These are phyloP conservation scores for Geosmithia flava DNA, from an alignment of 2,329 filamentous ascomycete genomes.

Conservation along the genomic window DNA sequence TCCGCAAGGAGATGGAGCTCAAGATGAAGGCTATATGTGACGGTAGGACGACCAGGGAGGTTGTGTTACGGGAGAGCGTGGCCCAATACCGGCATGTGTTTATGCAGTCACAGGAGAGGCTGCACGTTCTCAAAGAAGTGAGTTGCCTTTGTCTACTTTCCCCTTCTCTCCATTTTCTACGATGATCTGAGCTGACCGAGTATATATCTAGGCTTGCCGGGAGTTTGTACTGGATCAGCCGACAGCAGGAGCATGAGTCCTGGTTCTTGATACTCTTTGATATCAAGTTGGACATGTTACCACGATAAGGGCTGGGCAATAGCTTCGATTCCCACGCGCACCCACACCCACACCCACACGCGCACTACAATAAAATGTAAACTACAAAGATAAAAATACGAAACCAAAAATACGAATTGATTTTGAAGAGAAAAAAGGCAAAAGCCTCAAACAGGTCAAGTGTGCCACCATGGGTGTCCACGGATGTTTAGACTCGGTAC, in stretches of 20 bases:
- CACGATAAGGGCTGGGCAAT: no score
- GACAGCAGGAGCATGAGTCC: neutral
- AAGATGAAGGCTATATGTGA: constrained; percentile 97
- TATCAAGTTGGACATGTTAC: no score
- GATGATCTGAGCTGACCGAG: neutral
- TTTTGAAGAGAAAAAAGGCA: neutral
- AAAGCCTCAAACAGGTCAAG: no score
- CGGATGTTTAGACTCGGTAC: no score
- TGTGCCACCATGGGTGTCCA: no score
- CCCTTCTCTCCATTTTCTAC: neutral
- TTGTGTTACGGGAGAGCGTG: constrained; percentile 72
- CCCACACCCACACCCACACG: no score
- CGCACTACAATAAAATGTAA: neutral
- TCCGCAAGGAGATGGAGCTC: constrained; percentile 94
- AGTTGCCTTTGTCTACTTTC: constrained; percentile 15
- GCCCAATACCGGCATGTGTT: constrained; percentile 82
- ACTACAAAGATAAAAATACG: neutral
- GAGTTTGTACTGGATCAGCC: constrained; percentile 21
- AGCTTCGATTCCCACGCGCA: no score
- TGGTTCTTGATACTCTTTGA: no score
- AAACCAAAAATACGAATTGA: neutral
- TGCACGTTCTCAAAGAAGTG: constrained; percentile 53
- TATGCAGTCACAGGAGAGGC: constrained; percentile 64
- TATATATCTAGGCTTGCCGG: constrained; percentile 11
- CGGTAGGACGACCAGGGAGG: constrained; percentile 60